A percentile compares a stretch with the other conserved stretches of the same genome.
Evolutionary conservation across 2,329 filamentous ascomycete genomes (phyloP).

Genomic region (Elsinoe perseae): DNA sequence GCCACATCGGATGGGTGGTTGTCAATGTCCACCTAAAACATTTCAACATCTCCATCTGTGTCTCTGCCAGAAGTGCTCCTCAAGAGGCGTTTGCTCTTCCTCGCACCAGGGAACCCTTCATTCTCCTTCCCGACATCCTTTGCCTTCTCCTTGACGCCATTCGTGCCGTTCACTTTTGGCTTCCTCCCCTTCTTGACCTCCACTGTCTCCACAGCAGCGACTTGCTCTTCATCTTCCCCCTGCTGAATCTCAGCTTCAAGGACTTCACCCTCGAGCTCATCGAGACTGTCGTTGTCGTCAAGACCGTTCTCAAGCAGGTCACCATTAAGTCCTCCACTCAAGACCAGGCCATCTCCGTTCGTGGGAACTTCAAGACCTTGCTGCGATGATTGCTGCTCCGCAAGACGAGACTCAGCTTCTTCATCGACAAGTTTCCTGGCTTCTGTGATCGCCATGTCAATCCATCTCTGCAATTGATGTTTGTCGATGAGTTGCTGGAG

Average conservation of each 20-base stretch:
- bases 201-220: not conserved
- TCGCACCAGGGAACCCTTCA: conserved; percentile 18
- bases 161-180: conserved; percentile 10
- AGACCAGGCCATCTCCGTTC: not conserved
- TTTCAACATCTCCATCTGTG: conserved; percentile 11
- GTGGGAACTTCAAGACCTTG: not conserved
- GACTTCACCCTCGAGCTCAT: conserved; percentile 11
- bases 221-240: not conserved
- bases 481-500: conserved; percentile 60
- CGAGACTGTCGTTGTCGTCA: conserved; percentile 15
- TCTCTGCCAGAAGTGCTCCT: conserved; percentile 9
- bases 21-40: conserved; percentile 12
- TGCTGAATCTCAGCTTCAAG: not conserved
- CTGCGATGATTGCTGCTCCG: not conserved
- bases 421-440: conserved; percentile 34
- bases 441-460: conserved; percentile 34
- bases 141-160: conserved; percentile 18
- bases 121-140: conserved; percentile 23
- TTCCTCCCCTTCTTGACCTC: not conserved
- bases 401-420: conserved; percentile 21
- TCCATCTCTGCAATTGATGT: conserved; percentile 64
- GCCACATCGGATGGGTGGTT: not conserved
- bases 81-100: conserved; percentile 10
- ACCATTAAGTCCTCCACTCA: not conserved
- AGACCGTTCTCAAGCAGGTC: not conserved